Base-by-base conservation (phyloP, 2,329 filamentous ascomycete genomes). In the Fusarium sp. region DNA sequence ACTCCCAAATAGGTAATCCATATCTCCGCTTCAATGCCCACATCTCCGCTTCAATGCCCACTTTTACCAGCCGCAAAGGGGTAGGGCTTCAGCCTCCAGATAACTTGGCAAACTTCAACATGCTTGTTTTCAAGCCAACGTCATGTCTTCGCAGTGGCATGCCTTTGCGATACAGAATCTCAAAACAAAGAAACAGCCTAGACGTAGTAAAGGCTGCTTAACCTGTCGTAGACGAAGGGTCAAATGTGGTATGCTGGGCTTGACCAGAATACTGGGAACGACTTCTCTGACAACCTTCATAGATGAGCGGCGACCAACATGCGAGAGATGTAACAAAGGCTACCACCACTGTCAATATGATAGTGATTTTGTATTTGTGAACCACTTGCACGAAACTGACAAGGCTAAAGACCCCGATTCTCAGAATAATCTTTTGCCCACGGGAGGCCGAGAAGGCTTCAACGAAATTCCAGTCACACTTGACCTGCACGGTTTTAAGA, bases 261-360 rank as follows among this genome's bases (percentile, higher is more conserved):
- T 3, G 4, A 2, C 14, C 17, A 13, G 13, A 33, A 11, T 23
- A 15, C 17, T n/a, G 32, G 32, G 13, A 15, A 14, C 14, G 4
- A 35, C 13, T n/a, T 27, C 20, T 15, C 13, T 5, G 48, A 32
- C 38, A 33, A 52, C 26, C 5, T n/a, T 23, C 1, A 26, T 17
- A 59, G 46, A 59, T 32, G 56, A 59, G 12, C n/a, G 15, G 15
- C 56, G 56, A 15, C 56, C 56, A 17, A 41, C 23, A 11, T 59
- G 56, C 6, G 13, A 41, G n/a, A 52, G 45, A 9, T 58, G 55
- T 6, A 27, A 3, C 5, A 53, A 53, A 26, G 55, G 55, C 1
- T 53, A 32, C 6, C 55, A 58, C 6, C 35, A n/a, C 13, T 58
- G 55, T 17, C 5, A 53, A 13, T 58, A 53, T 8, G 45, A 32